Evolutionary conservation across 129 eudicot species (phyloP), one percentile per base, ranked within the genome.

Genomic region (Kitagawia praeruptora): DNA sequence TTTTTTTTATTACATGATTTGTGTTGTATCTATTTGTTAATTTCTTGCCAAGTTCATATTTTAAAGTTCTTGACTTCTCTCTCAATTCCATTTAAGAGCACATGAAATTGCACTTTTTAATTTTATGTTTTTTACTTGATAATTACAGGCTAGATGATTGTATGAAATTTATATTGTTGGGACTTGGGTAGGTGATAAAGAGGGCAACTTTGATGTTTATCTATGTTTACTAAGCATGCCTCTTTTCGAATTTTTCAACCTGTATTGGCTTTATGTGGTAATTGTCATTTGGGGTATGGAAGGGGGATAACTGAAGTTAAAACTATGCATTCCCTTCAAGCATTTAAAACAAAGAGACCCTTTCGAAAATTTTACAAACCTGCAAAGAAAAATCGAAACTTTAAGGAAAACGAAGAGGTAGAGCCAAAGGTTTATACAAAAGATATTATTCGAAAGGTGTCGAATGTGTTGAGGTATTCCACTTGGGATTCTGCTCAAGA

Each of bases 401-500:
- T 83, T 66, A 76, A 16, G 56, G 39, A 79, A 61, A 80, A 86
- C 75, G 79, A 84, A 80, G 64, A 67, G 11, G 82, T 63, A 37
- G 85, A 82, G 72, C 89, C 91, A 28, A 84, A 81, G 82, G 84
- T 89, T 25, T 91, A 82, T 80, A 86, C 82, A 83, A 88, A 87
- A 80, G 92, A 94, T 54, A 83, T 75, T 25, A 82, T 94, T 75
- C 45, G 88, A 70, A 86, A 75, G 75, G 82, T 91, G 61, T 87
- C 96, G 53, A 91, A 88, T 72, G 76, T 82, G 28, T 81, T 94
- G 72, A 83, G 91, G 80, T 88, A 81, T 80, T 85, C 91, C 3
- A 84, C 93, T 14, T 94, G 98, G 98, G 98, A 88, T 67, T 85
- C 88, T 13, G 96, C 98, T 79, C 90, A 91, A 87, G 81, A 87